These are phyloP conservation scores for Lyophyllum atratum DNA, from an alignment of 768 basidiomycete species.

Conservation along the genomic window DNA sequence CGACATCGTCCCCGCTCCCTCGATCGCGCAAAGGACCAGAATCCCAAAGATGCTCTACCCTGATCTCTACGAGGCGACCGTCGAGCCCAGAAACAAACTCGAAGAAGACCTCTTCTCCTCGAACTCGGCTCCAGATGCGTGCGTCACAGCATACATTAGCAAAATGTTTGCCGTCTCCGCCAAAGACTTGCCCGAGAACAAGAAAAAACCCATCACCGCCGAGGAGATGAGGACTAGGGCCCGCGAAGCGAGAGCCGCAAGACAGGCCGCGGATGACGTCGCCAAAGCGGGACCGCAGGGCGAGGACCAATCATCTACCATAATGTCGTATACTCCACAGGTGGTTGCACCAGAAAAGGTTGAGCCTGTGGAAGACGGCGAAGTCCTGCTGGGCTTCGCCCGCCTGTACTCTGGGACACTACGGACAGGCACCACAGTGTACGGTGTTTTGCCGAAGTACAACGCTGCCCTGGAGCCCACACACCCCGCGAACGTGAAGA, in stretches of 20 bases:
- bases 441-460: constrained; percentile 88
- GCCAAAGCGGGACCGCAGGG: constrained; percentile 12
- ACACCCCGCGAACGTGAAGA: constrained; percentile 68
- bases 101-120: constrained; percentile 83
- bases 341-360: constrained; percentile 12
- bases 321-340: constrained; percentile 14
- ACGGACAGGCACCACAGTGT: constrained; percentile 59
- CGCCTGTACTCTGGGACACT: constrained; percentile 92
- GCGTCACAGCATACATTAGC: constrained; percentile 86
- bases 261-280: constrained; percentile 23
- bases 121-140: constrained; percentile 54
- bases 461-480: constrained; percentile 57
- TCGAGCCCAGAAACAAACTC: constrained; percentile 74
- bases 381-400: constrained; percentile 89
- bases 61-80: constrained; percentile 58
- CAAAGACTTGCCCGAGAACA: constrained; percentile 84
- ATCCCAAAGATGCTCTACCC: constrained; percentile 94
- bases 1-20: constrained; percentile 91
- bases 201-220: constrained; percentile 71
- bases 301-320: constrained; percentile 5
- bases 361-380: constrained; percentile 39
- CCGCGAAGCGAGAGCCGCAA: constrained; percentile 48
- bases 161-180: constrained; percentile 96
- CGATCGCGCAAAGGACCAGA: constrained; percentile 75
- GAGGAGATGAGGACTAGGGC: constrained; percentile 80